Evolutionary conservation across 2,329 filamentous ascomycete genomes (phyloP).

Genomic region (Arachnomyces sp.): DNA sequence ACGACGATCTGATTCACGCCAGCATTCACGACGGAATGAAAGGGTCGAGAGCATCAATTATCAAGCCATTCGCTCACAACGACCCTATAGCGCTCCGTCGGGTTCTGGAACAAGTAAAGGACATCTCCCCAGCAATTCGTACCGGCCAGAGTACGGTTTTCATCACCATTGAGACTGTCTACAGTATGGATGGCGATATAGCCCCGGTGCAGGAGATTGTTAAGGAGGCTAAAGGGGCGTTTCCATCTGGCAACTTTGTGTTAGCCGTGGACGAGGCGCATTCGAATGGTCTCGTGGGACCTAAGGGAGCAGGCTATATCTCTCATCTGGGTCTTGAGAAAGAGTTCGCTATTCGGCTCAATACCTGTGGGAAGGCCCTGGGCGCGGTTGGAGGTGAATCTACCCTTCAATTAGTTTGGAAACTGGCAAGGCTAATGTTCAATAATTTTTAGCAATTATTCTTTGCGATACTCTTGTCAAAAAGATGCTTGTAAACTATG

Average conservation of each 20-base stretch:
- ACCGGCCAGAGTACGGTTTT: slow-evolving; percentile 28
- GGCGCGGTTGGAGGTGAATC: slow-evolving; percentile 51
- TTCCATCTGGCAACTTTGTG: slow-evolving; percentile 23
- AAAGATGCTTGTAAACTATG: slow-evolving; percentile 59
- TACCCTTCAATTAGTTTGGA: slow-evolving; percentile 10
- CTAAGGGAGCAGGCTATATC: slow-evolving; percentile 36
- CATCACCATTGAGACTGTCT: slow-evolving; percentile 37
- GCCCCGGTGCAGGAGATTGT: slow-evolving; percentile 34
- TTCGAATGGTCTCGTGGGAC: slow-evolving; percentile 36
- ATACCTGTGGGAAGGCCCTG: slow-evolving; percentile 40
- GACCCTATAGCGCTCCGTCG: slow-evolving; percentile 18
- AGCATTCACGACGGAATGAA: slow-evolving; percentile 64
- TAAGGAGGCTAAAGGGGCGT: slow-evolving; percentile 26
- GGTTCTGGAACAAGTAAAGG: slow-evolving; percentile 14
- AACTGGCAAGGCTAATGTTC: too few species aligned
- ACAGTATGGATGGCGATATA: slow-evolving; percentile 44
- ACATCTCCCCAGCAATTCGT: slow-evolving; percentile 19
- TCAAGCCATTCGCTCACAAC: slow-evolving; percentile 33
- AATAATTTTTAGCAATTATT: slow-evolving; percentile 43
- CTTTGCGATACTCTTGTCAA: slow-evolving; percentile 50
- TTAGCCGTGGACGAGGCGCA: slow-evolving; percentile 41
- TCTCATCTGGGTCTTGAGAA: slow-evolving; percentile 35
- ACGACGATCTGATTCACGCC: slow-evolving; percentile 62
- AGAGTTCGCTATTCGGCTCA: slow-evolving; percentile 33
- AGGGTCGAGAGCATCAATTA: slow-evolving; percentile 41